Percentiles rank a stretch among this genome's conserved stretches.
phyloP scores from a whole-genome alignment of 2,329 filamentous ascomycete species.

The Colletotrichum neosansevieriae region DNA sequence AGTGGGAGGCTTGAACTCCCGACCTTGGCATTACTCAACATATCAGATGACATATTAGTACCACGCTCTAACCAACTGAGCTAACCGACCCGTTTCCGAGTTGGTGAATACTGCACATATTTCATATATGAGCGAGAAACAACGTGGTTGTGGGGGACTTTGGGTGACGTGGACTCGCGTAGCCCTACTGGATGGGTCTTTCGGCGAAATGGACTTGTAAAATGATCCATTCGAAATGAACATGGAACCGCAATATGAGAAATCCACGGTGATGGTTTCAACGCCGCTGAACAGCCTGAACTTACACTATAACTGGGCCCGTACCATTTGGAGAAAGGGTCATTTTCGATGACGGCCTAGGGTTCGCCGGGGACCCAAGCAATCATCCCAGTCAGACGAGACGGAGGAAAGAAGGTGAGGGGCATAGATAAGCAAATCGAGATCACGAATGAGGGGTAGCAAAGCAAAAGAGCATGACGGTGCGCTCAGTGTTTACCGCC shows the following conservation, averaged over 20 bases:
- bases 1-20: conserved; percentile 8
- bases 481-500: background rate
- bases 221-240: background rate
- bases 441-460: background rate
- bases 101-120: accelerated
- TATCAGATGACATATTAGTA: conserved; percentile 9
- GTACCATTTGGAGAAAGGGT: no score
- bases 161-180: conserved; percentile 5
- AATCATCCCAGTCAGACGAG: no score
- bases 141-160: background rate
- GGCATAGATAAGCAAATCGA: background rate
- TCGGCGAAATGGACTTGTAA: background rate
- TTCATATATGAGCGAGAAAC: background rate
- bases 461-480: background rate
- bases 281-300: no score
- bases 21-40: conserved; percentile 3
- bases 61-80: conserved; percentile 15
- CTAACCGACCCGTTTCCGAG: conserved; percentile 11
- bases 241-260: background rate
- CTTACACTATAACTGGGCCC: no score
- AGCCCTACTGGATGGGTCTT: conserved; percentile 11
- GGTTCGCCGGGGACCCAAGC: no score
- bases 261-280: background rate
- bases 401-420: background rate
- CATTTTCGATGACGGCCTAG: no score